phyloP scores from a whole-genome alignment of 495 filamentous ascomycete species.

The Penicillium daleae region DNA sequence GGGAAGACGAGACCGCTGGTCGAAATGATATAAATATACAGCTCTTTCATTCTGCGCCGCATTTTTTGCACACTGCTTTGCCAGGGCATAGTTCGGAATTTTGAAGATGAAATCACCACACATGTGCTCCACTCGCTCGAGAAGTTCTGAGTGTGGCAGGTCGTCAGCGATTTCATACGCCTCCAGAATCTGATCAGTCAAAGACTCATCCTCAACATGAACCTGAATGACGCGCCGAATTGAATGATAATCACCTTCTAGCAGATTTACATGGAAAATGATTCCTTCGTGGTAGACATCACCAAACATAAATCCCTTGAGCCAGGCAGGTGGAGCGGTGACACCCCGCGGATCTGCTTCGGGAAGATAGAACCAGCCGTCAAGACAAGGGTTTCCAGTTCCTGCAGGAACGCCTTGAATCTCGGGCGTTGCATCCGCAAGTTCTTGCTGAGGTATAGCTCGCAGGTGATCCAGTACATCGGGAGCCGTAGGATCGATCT shows the following conservation, averaged over 20 bases:
- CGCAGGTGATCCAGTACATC: constrained; percentile 28
- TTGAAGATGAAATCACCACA: constrained; percentile 38
- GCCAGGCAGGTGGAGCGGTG: constrained; percentile 28
- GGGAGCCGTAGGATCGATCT: constrained; percentile 17
- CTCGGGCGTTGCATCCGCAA: constrained; percentile 32
- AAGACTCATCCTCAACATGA: constrained; percentile 17
- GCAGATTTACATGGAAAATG: constrained; percentile 37
- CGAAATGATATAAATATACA: constrained; percentile 32
- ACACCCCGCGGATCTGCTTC: constrained; percentile 22
- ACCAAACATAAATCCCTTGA: constrained; percentile 34
- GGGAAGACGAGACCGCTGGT: constrained; percentile 33
- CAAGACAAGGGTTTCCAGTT: constrained; percentile 36
- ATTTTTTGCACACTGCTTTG: neutral
- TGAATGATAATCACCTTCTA: constrained; percentile 25
- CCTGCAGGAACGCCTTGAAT: constrained; percentile 33
- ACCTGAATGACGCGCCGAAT: constrained; percentile 20
- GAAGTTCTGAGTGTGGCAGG: constrained; percentile 14
- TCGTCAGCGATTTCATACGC: constrained; percentile 25
- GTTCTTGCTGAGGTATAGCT: constrained; percentile 30
- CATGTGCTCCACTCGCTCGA: constrained; percentile 34
- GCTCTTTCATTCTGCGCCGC: neutral
- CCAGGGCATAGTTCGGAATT: constrained; percentile 32
- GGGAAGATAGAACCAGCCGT: constrained; percentile 35
- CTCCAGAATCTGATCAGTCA: constrained; percentile 26
- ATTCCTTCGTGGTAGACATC: constrained; percentile 41